Evolutionary conservation across 2,329 filamentous ascomycete genomes (phyloP), one percentile per base, ranked within the genome.

Genomic region (Colletotrichum caudatum): DNA sequence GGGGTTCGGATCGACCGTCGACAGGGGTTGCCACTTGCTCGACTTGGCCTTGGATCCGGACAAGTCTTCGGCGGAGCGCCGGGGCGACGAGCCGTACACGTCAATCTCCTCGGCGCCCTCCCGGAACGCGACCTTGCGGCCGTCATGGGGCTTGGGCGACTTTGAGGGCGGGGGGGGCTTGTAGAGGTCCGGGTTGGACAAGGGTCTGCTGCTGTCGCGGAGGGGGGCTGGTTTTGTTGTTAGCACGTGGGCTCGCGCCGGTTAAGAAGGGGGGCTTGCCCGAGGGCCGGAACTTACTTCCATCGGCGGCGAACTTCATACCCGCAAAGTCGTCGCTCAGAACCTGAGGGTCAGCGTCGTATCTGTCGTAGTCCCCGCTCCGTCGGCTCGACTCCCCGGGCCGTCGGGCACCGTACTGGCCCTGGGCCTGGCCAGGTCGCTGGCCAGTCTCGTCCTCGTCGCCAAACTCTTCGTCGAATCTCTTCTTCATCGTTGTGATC

Each of bases 11-110:
- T 94, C 93, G 18, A 98, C 90, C 0, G 92, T 88, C 16, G 95
- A 94, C 76, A 99, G 84, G 12, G 96, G 95, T 81, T 99, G 95
- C 96, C 96, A 99, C 84, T 99, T 99, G 88, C 95, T 98, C 57
- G 89, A 82, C 83, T 94, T 96, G 75, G 84, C 82, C 59, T 86
- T 85, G n/a, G 84, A 80, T 33, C 79, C 79, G 44, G 80, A 77
- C 72, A 75, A 82, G 78, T 86, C 89, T 81, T 86, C 90, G 75
- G 84, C 84, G 37, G 81, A 86, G 64, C 84, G 83, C 79, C 79
- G 86, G 41, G 91, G 88, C 61, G 90, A 90, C 14, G 88, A 85
- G 69, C 91, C 89, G 79, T 97, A 96, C 70, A 92, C 90, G 76
- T 84, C 86, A 64, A 97, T 95, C 78, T 97, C 94, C 77, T 97